Conservation (phyloP, 2,329 filamentous ascomycete genomes). For the Aspergillus uvarum region DNA sequence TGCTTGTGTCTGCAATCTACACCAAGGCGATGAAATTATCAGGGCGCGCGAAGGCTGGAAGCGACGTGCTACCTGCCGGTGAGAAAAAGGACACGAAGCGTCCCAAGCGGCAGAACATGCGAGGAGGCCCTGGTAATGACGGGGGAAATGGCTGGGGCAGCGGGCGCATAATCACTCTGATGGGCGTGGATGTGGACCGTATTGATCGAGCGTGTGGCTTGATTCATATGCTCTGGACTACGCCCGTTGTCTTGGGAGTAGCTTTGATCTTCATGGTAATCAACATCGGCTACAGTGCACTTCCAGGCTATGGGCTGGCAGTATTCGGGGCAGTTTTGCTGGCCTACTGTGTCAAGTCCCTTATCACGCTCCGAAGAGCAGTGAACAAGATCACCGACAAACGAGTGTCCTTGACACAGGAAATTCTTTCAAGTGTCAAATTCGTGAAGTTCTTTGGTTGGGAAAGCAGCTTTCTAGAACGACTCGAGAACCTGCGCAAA, state of each 20-base stretch:
- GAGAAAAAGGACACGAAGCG: constrained; percentile 45
- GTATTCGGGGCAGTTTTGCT: constrained; percentile 75
- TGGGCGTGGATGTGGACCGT: constrained; percentile 94
- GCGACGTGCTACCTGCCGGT: constrained; percentile 53
- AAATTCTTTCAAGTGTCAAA: constrained; percentile 82
- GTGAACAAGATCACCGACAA: constrained; percentile 97
- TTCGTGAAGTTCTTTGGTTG: constrained; percentile 97
- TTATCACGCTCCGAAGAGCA: constrained; percentile 70
- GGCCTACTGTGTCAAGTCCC: constrained; percentile 70
- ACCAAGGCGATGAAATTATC: constrained; percentile 91
- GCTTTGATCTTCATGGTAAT: constrained; percentile 78
- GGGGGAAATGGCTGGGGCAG: constrained; percentile 88
- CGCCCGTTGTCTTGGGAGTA: constrained; percentile 74
- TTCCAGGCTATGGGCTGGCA: constrained; percentile 82
- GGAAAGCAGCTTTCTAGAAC: constrained; percentile 80
- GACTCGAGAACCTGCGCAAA: constrained; percentile 70
- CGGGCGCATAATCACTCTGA: constrained; percentile 85
- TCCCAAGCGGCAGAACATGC: constrained; percentile 40
- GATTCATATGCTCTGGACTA: constrained; percentile 89
- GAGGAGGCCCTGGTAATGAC: constrained; percentile 52
- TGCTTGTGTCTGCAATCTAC: constrained; percentile 82
- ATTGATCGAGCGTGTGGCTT: constrained; percentile 84
- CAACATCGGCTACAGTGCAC: constrained; percentile 85
- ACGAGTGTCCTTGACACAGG: constrained; percentile 84
- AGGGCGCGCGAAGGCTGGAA: constrained; percentile 81